These are phyloP conservation scores for Vitis hybrid DNA, from an alignment of 177 flowering plant genomes.

Conservation along the genomic window DNA sequence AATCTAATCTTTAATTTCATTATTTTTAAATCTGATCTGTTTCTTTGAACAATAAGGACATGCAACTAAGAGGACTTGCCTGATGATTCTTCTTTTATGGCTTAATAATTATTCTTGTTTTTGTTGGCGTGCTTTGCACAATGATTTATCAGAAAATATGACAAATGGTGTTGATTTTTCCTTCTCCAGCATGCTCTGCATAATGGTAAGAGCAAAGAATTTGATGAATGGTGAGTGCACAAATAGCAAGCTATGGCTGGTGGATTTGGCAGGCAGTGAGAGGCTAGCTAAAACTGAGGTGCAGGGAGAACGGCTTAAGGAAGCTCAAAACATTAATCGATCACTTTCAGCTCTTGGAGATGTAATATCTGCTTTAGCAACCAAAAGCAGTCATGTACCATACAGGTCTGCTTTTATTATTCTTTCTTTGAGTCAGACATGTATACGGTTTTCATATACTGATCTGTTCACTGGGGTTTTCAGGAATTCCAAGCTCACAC, in stretches of 20 bases:
- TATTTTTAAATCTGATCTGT: no score
- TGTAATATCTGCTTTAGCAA: slow-evolving; percentile 88
- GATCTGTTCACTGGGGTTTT: slow-evolving; percentile 2
- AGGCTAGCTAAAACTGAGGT: slow-evolving; percentile 90
- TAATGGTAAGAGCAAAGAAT: slow-evolving; percentile 77
- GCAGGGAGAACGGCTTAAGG: slow-evolving; percentile 96
- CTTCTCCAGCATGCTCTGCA: slow-evolving; percentile 74
- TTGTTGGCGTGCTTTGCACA: no score
- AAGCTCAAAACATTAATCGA: slow-evolving; percentile 90
- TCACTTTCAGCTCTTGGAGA: slow-evolving; percentile 98
- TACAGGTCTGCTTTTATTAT: slow-evolving; percentile 52
- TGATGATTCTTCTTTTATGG: background rate
- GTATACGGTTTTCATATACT: slow-evolving; percentile 4
- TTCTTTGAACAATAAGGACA: no score
- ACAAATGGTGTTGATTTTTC: background rate
- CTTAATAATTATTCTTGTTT: background rate
- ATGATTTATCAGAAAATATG: no score
- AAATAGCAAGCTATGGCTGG: slow-evolving; percentile 97
- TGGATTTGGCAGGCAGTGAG: slow-evolving; percentile 97
- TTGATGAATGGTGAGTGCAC: slow-evolving; percentile 84
- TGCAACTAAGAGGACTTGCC: no score
- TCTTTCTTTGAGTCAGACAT: background rate
- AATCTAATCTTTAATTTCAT: no score
- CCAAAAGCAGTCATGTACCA: slow-evolving; percentile 90
- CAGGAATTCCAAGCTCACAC: slow-evolving; percentile 96